A percentile compares a stretch with the other conserved stretches of the same genome.
phyloP scores from a whole-genome alignment of 2,329 filamentous ascomycete species.

The Aspergillus nomiae region DNA sequence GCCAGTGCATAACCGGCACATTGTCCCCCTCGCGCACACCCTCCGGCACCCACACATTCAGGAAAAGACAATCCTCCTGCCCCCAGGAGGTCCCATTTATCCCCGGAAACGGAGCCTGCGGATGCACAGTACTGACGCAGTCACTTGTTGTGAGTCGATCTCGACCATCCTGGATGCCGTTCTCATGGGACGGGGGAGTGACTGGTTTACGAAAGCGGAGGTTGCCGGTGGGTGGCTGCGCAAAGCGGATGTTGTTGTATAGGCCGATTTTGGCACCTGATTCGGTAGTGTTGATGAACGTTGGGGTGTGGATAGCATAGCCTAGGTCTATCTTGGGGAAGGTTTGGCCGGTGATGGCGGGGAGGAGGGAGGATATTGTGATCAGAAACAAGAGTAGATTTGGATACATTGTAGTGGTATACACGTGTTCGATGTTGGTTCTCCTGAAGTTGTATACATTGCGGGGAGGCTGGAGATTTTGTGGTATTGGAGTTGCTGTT shows the following conservation, averaged over 20 bases:
- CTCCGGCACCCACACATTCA: slow-evolving; percentile 5
- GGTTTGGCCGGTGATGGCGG: not conserved
- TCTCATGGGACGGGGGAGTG: not conserved
- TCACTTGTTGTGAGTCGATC: not conserved
- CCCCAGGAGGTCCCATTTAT: slow-evolving; percentile 1
- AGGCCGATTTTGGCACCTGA: not conserved
- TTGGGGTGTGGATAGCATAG: slow-evolving; percentile 1
- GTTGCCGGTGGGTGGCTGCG: not conserved
- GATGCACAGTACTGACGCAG: not conserved
- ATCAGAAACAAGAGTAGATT: not conserved
- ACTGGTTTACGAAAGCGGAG: slow-evolving; percentile 1
- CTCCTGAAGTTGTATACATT: not conserved
- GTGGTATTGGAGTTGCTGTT: not conserved
- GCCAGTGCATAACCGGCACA: slow-evolving; percentile 2
- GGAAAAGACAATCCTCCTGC: slow-evolving; percentile 3
- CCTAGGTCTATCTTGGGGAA: not conserved
- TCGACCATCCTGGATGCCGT: not conserved
- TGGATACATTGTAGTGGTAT: not conserved
- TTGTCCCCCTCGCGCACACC: not conserved
- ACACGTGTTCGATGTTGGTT: not conserved
- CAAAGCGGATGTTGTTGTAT: slow-evolving; percentile 7
- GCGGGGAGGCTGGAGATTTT: rapidly evolving
- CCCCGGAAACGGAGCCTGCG: not conserved
- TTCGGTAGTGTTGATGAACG: not conserved
- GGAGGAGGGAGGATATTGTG: not conserved